These are phyloP conservation scores for Aspergillus cejpii DNA, from an alignment of 2,329 filamentous ascomycete species.

Conservation along the genomic window DNA sequence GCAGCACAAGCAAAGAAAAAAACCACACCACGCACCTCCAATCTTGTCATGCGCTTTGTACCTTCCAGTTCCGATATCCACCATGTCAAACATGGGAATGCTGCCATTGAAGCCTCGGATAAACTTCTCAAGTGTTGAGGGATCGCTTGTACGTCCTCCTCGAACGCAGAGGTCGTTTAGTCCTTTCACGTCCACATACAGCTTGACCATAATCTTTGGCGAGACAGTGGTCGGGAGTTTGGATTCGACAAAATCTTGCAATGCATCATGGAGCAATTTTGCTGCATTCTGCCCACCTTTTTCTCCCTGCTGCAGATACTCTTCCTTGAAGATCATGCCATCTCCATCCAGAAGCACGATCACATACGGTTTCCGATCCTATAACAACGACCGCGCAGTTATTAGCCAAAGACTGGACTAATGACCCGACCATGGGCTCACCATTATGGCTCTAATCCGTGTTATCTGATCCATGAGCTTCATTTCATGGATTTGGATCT, in stretches of 20 bases:
- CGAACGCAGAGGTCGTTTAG: constrained; percentile 45
- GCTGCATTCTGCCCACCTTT: constrained; percentile 50
- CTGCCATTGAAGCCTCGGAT: constrained; percentile 50
- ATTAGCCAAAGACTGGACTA: constrained; percentile 6
- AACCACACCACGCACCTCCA: constrained; percentile 33
- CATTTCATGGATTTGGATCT: constrained; percentile 44
- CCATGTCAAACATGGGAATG: constrained; percentile 46
- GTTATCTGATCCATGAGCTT: constrained; percentile 44
- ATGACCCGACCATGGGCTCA: constrained; percentile 20
- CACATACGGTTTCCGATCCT: constrained; percentile 51
- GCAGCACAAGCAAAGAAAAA: neutral
- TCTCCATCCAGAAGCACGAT: constrained; percentile 52
- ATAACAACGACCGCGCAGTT: constrained; percentile 7
- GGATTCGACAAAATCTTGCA: constrained; percentile 41
- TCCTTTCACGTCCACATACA: constrained; percentile 50
- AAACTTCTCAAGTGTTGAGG: constrained; percentile 46
- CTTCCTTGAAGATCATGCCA: constrained; percentile 50
- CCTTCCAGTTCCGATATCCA: constrained; percentile 43
- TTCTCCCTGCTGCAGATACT: constrained; percentile 46
- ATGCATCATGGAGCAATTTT: constrained; percentile 40
- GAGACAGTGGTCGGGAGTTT: constrained; percentile 39
- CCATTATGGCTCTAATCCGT: constrained; percentile 42
- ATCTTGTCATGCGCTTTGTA: constrained; percentile 46
- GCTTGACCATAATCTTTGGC: constrained; percentile 46
- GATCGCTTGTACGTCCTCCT: constrained; percentile 41